A percentile compares a stretch with the other conserved stretches of the same genome.
These are phyloP conservation scores for Periconia sp. DNA, from an alignment of 2,329 filamentous ascomycete genomes.

Conservation along the genomic window DNA sequence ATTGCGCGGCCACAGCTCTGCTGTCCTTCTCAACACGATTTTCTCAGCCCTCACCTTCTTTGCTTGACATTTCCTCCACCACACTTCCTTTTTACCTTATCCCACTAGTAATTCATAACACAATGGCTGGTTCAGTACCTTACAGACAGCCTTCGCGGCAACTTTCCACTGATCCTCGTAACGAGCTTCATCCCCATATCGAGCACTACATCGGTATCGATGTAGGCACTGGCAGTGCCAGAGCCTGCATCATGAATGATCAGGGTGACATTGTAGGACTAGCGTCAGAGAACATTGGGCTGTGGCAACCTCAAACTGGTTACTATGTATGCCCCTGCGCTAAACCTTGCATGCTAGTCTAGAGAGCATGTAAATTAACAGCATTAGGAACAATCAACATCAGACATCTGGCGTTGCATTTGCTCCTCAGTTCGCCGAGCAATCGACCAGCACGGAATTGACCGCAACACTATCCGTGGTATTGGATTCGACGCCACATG, in stretches of 20 bases:
- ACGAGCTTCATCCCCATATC: constrained; percentile 62
- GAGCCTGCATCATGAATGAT: constrained; percentile 93
- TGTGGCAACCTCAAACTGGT: constrained; percentile 61
- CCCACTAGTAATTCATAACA: constrained; percentile 2
- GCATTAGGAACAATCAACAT: constrained; percentile 90
- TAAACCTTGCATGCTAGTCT: not conserved
- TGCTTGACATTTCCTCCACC: not conserved
- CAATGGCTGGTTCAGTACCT: constrained; percentile 34
- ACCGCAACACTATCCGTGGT: constrained; percentile 77
- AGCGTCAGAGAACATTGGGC: constrained; percentile 59
- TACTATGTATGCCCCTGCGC: constrained; percentile 55
- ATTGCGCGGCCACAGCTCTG: constrained; percentile 37
- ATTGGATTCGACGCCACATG: constrained; percentile 99
- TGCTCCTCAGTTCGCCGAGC: constrained; percentile 85
- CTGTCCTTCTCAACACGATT: constrained; percentile 39
- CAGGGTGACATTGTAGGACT: constrained; percentile 81
- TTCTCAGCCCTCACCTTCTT: constrained; percentile 1
- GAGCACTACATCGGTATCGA: constrained; percentile 85
- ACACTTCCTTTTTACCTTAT: not conserved
- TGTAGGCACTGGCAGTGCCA: constrained; percentile 92
- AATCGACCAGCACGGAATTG: constrained; percentile 79
- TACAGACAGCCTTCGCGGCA: constrained; percentile 49
- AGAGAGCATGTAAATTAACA: constrained; percentile 11
- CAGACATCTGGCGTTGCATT: constrained; percentile 95
- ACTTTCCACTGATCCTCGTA: constrained; percentile 59